Percentiles rank a stretch among this genome's conserved stretches.
These are phyloP conservation scores for Aspergillus viridinutans DNA, from an alignment of 2,329 filamentous ascomycete species.

Conservation along the genomic window DNA sequence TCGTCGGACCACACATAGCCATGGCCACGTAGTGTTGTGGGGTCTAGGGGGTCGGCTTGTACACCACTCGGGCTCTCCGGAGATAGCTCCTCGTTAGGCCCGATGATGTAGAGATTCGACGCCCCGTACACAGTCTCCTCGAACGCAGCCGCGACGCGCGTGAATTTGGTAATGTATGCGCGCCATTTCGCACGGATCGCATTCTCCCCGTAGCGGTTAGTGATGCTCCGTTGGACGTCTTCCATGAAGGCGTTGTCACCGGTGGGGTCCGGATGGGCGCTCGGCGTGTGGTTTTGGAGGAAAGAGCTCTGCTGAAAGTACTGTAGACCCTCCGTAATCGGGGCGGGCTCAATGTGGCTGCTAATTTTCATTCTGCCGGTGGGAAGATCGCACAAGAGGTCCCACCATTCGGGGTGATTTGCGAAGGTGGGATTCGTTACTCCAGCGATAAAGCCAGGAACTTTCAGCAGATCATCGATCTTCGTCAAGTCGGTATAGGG, in stretches of 20 bases:
- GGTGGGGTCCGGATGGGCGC: conserved; percentile 60
- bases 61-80: conserved; percentile 49
- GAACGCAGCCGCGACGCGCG: conserved; percentile 85
- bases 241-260: conserved; percentile 88
- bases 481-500: conserved; percentile 98
- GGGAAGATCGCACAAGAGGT: conserved; percentile 87
- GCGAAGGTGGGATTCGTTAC: conserved; percentile 97
- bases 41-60: conserved; percentile 32
- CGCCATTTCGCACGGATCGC: conserved; percentile 90
- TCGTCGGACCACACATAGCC: conserved; percentile 96
- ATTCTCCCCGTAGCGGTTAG: conserved; percentile 79
- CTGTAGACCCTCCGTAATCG: conserved; percentile 74
- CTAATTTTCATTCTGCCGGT: conserved; percentile 94
- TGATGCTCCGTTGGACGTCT: conserved; percentile 76
- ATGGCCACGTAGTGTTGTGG: conserved; percentile 67
- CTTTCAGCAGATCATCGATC: conserved; percentile 91
- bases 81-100: conserved; percentile 60
- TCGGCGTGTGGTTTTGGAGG: conserved; percentile 21
- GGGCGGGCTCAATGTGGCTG: conserved; percentile 74
- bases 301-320: conserved; percentile 69
- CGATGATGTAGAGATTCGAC: conserved; percentile 75
- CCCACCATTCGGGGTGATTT: conserved; percentile 96
- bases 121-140: conserved; percentile 95
- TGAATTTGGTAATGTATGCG: conserved; percentile 91
- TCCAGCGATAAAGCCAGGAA: conserved; percentile 94